Percentiles rank a stretch among this genome's conserved stretches.
These are phyloP conservation scores for Hypoxylon intermedium DNA, from an alignment of 495 filamentous ascomycete species.

Conservation along the genomic window DNA sequence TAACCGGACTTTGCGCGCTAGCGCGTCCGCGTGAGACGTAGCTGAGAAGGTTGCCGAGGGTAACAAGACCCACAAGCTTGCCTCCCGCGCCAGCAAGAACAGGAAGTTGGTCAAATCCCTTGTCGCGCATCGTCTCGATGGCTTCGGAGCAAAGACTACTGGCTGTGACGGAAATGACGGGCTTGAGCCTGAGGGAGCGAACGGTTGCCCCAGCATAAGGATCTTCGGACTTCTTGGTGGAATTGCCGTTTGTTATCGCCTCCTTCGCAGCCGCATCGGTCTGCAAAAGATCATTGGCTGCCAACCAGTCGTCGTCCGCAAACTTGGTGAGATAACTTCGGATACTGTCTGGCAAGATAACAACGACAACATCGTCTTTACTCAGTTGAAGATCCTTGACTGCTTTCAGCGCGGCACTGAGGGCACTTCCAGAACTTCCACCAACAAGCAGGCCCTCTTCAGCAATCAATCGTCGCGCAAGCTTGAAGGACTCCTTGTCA, in stretches of 20 bases:
- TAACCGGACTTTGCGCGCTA: slow-evolving; percentile 70
- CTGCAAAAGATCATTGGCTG: slow-evolving; percentile 86
- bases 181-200: slow-evolving; percentile 82
- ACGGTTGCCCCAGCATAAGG: slow-evolving; percentile 77
- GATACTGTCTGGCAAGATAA: slow-evolving; percentile 93
- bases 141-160: slow-evolving; percentile 76
- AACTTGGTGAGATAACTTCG: slow-evolving; percentile 99
- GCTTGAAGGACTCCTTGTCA: slow-evolving; percentile 88
- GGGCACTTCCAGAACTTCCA: slow-evolving; percentile 90
- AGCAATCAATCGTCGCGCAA: slow-evolving; percentile 85
- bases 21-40: slow-evolving; percentile 85
- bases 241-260: slow-evolving; percentile 58
- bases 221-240: slow-evolving; percentile 58
- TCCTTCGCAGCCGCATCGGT: slow-evolving; percentile 35
- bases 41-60: slow-evolving; percentile 90
- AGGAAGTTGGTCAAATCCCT: slow-evolving; percentile 94
- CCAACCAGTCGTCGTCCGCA: slow-evolving; percentile 97
- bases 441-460: slow-evolving; percentile 96
- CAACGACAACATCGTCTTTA: slow-evolving; percentile 84
- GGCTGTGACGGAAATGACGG: slow-evolving; percentile 81
- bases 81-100: slow-evolving; percentile 73
- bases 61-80: slow-evolving; percentile 87
- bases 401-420: slow-evolving; percentile 82
- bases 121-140: slow-evolving; percentile 96
- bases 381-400: slow-evolving; percentile 75